Base-by-base conservation (phyloP, 1,139 yeast genomes). In the Taphrina flavorubra region DNA sequence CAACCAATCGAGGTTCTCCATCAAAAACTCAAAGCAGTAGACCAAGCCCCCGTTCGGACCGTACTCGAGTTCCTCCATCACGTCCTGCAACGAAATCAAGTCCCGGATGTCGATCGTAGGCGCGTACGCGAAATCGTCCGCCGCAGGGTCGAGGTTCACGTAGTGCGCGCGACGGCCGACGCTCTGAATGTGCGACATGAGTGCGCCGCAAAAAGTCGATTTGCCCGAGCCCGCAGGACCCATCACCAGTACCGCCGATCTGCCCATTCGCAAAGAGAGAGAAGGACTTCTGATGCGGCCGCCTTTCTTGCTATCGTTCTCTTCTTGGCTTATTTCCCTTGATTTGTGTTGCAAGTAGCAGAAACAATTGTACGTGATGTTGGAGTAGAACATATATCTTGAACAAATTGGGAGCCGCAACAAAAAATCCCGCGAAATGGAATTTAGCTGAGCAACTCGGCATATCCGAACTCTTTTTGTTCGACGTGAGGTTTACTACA, bases 181-280 rank as follows among this genome's bases (percentile, higher is more conserved):
- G 39, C 91, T 84, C 78, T 91, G 96, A 87, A 95, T 90, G 77
- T 94, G 90, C 1, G 96, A 80, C 68, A 95, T 89, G 71, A 94
- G 84, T 14, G 96, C 83, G 76, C 90, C 90, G 80, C 98, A 92
- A 77, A 94, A 94, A 0, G 99, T 91, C 64, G 92, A 86, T 78
- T 88, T 94, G 11, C 99, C 99, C 14, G 89, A 98, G 47, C 99
- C 99, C 0, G 99, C 99, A 16, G 99, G 99, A 0, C 99, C 99
- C 73, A 94, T 79, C 1, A 94, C 97, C 73, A 94, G 80, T n/a
- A 92, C 95, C 69, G 98, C 99, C 1, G 92, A 97, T 79, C 97
- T 83, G 2, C 97, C 91, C 99, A 94, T 94, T 18, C 31, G 31
- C 4, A 25, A 25, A 1, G 31, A 25, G 31, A 1, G 31, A 25